Evolutionary conservation across 2,329 filamentous ascomycete genomes (phyloP).

Genomic region (Nannizzia gypsea): DNA sequence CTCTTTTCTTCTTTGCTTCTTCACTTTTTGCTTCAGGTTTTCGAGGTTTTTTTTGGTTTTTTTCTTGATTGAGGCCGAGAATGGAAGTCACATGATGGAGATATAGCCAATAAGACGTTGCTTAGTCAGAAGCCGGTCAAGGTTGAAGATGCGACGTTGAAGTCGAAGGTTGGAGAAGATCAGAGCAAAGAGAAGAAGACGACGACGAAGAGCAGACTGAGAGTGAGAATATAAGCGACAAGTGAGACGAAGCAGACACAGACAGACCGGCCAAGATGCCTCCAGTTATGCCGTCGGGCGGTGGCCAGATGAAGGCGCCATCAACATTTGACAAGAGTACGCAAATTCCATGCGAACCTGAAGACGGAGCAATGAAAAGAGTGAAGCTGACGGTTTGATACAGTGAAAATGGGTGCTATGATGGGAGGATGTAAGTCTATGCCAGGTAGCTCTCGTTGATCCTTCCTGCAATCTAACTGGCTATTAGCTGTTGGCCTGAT

Average conservation of each 20-base stretch:
- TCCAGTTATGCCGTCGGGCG: constrained; percentile 43
- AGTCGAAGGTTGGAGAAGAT: not conserved
- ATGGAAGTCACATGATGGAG: not conserved
- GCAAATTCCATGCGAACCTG: constrained; percentile 17
- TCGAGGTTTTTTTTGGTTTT: not conserved
- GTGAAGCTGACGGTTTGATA: constrained; percentile 15
- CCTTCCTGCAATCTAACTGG: not conserved
- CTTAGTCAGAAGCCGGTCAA: not conserved
- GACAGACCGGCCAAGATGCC: constrained; percentile 37
- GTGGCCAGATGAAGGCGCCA: constrained; percentile 42
- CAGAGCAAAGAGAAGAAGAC: not conserved
- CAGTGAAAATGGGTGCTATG: constrained; percentile 96
- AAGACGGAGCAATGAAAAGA: constrained; percentile 19
- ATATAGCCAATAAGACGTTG: not conserved
- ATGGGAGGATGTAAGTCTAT: constrained; percentile 81
- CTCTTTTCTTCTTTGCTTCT: not conserved
- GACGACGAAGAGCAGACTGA: not conserved
- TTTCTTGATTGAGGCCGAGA: not conserved
- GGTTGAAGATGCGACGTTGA: not conserved
- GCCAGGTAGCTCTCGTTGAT: not conserved
- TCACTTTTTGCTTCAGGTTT: not conserved
- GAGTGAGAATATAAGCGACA: not conserved
- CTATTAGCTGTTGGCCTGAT: constrained; percentile 75
- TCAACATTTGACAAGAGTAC: constrained; percentile 61
- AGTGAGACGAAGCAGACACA: not conserved